Conservation (phyloP, 164 flowering plant genomes). For the Magnolia officinalis region DNA sequence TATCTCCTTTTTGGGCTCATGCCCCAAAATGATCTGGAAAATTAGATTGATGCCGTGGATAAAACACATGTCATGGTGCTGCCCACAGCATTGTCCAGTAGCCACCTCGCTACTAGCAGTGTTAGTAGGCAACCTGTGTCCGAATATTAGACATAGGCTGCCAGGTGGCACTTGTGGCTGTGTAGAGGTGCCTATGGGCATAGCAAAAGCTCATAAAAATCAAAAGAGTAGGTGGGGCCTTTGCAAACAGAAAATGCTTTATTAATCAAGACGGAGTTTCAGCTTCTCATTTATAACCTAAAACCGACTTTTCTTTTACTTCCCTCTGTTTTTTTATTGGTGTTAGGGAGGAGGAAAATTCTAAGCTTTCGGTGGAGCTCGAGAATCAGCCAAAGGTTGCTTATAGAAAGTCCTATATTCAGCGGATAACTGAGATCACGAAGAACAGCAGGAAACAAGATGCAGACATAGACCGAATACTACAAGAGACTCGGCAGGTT, state of each 20-base stretch:
- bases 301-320: not conserved
- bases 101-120: no score
- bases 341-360: slow-evolving; percentile 55
- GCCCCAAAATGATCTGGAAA: no score
- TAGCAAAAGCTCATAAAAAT: not conserved
- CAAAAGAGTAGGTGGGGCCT: no score
- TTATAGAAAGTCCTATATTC: slow-evolving; percentile 58
- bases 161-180: not conserved
- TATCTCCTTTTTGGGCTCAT: no score
- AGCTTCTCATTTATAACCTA: not conserved
- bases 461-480: slow-evolving; percentile 62
- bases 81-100: no score
- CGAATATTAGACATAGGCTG: no score
- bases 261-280: not conserved
- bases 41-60: no score
- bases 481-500: slow-evolving; percentile 74
- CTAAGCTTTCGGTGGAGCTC: slow-evolving; percentile 49
- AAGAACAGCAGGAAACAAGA: slow-evolving; percentile 87
- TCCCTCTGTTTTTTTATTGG: not conserved
- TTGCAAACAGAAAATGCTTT: not conserved
- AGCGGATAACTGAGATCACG: slow-evolving; percentile 70
- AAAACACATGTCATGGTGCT: no score
- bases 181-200: not conserved
- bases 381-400: slow-evolving; percentile 56
- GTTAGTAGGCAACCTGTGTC: no score